Conservation (phyloP, 305 asterid species). For the Fraxinus platypoda region DNA sequence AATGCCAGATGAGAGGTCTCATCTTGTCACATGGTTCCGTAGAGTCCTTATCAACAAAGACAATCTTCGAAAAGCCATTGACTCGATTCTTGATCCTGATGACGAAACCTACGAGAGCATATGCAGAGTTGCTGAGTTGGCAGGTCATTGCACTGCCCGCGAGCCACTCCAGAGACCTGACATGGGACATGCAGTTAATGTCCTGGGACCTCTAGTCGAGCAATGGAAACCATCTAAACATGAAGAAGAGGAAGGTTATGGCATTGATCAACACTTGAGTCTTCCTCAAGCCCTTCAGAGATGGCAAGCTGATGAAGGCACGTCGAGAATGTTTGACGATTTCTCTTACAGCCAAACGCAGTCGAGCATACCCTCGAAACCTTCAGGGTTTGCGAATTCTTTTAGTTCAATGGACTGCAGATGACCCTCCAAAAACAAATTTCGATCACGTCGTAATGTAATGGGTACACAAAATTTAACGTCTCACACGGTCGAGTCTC, state of each 20-base stretch:
- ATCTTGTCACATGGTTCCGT: constrained; percentile 90
- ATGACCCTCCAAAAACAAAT: constrained; percentile 29
- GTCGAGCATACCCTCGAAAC: constrained; percentile 79
- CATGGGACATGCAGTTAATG: constrained; percentile 96
- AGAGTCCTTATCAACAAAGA: constrained; percentile 84
- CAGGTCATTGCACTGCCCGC: constrained; percentile 87
- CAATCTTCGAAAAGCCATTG: constrained; percentile 67
- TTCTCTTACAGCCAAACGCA: constrained; percentile 58
- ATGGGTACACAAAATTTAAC: neutral
- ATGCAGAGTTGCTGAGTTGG: constrained; percentile 81
- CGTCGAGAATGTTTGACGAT: constrained; percentile 88
- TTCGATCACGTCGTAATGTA: neutral
- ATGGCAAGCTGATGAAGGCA: constrained; percentile 94
- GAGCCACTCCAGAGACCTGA: constrained; percentile 94
- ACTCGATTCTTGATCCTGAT: constrained; percentile 61
- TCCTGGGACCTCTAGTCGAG: constrained; percentile 86
- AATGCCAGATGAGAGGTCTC: constrained; percentile 83
- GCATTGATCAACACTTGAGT: constrained; percentile 75
- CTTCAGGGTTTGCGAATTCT: constrained; percentile 73
- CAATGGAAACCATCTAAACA: constrained; percentile 75
- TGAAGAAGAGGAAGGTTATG: constrained; percentile 56
- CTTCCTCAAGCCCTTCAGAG: constrained; percentile 85
- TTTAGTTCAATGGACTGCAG: constrained; percentile 78
- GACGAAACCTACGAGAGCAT: constrained; percentile 80
- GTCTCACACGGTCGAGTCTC: constrained; percentile 21